Evolutionary conservation across 1,284 basidiomycete genomes (phyloP), one percentile per base, ranked within the genome.

Genomic region (Earliella scabrosa): DNA sequence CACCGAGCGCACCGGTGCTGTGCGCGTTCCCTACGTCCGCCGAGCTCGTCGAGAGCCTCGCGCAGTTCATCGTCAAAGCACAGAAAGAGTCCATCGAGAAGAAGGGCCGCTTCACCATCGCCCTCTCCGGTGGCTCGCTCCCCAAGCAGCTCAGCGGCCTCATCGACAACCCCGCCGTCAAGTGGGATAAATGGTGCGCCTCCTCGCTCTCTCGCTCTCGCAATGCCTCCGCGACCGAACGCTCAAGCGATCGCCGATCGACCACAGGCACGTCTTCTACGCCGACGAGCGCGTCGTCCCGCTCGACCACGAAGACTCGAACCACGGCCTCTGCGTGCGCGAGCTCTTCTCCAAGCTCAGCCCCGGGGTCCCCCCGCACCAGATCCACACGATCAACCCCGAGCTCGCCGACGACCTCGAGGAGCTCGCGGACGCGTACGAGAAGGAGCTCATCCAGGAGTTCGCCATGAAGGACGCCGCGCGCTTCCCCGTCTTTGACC

Each of bases 281-380:
- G 95, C 90, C 50, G 97, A 99, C 73, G 97, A 99, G 78, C 92
- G 97, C 52, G 87, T 90, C 54, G 97, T 99, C 13, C 94, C 95
- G 0, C 87, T 98, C 67, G 88, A 96, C 76, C 83, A 97, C 70
- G 82, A 88, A 51, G 96, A 98, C 71, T 95, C 93, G 38, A 99
- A 99, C 76, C 95, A 97, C 77, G 70, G 74, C 10, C 83, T 94
- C 48, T 94, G 91, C 79, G 77, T 77, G 40, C 79, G 87, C 58
- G 82, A 86, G 60, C 86, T 99, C 68, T 95, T 93, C 74, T 85
- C 85, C 66, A 88, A 94, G 67, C 90, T 96, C 21, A 87, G 92
- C 62, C 44, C 54, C 20, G 48, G 20, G 32, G 91, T 97, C 69
- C 90, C 92, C 2, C 61, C 68, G 38, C 74, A 77, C 32, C 87